Conservation (phyloP, 139 green algal genomes). For the Edaphochlamys debaryana region DNA sequence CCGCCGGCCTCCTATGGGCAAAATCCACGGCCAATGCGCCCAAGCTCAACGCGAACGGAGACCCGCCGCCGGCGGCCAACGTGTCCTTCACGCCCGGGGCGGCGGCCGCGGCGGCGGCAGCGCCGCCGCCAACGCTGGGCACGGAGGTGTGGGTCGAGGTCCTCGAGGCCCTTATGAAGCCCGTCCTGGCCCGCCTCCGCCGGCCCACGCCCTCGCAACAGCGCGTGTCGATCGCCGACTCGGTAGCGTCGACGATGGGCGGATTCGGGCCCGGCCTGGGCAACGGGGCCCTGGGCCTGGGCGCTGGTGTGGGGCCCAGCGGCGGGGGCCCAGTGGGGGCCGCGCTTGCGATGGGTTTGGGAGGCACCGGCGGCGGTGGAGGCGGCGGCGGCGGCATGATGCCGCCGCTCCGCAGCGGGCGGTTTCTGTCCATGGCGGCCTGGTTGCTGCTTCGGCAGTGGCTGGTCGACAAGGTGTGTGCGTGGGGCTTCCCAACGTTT, state of each 20-base stretch:
- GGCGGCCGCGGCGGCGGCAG: background rate
- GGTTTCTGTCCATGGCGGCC: slow-evolving; percentile 43
- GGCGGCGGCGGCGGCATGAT: background rate
- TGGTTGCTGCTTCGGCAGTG: slow-evolving; percentile 58
- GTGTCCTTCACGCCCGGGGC: too few relatives aligned
- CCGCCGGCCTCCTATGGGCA: too few relatives aligned
- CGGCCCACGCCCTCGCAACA: background rate
- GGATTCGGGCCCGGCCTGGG: too few relatives aligned
- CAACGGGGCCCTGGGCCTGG: too few relatives aligned
- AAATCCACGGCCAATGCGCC: too few relatives aligned
- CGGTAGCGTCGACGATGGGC: too few relatives aligned
- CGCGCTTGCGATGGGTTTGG: too few relatives aligned
- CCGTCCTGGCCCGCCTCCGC: background rate
- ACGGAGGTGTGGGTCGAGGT: slow-evolving; percentile 26
- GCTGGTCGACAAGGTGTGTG: slow-evolving; percentile 56
- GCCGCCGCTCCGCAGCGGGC: slow-evolving; percentile 8
- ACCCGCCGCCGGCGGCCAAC: background rate
- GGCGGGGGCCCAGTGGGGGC: too few relatives aligned
- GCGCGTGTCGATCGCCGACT: background rate
- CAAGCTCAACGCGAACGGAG: too few relatives aligned
- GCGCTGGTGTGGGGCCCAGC: too few relatives aligned
- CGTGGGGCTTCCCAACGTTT: too few relatives aligned
- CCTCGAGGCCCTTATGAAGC: background rate
- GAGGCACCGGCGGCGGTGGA: too few relatives aligned
- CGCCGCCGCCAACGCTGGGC: background rate